These are phyloP conservation scores for Paradendryphiella salina DNA, from an alignment of 2,329 filamentous ascomycete species.

Conservation along the genomic window DNA sequence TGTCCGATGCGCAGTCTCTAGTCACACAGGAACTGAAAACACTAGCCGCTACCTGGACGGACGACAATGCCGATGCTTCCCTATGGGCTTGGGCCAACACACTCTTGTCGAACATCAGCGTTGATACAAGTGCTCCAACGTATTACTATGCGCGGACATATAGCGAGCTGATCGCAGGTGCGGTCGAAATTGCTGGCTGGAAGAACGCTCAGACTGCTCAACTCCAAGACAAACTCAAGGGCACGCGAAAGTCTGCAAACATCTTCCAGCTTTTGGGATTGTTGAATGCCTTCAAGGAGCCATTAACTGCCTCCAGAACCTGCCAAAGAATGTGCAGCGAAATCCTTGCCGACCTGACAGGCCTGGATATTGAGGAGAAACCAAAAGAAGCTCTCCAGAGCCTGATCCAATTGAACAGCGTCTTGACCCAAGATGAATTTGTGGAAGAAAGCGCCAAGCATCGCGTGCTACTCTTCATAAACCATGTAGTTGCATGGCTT, in stretches of 20 bases:
- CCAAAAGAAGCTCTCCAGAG: conserved; percentile 52
- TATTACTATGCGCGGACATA: conserved; percentile 52
- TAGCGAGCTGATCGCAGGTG: conserved; percentile 43
- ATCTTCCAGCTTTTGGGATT: conserved; percentile 53
- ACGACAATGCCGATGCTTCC: conserved; percentile 19
- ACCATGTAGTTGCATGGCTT: conserved; percentile 74
- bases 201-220: conserved; percentile 40
- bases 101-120: conserved; percentile 29
- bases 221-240: conserved; percentile 45
- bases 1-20: conserved; percentile 55
- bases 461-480: conserved; percentile 79
- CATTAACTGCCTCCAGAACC: conserved; percentile 53
- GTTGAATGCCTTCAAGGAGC: conserved; percentile 54
- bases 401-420: conserved; percentile 58
- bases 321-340: conserved; percentile 62
- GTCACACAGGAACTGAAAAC: conserved; percentile 50
- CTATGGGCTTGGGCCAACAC: conserved; percentile 33
- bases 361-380: conserved; percentile 52
- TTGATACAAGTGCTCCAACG: conserved; percentile 28
- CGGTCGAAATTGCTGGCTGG: conserved; percentile 50
- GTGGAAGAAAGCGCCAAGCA: conserved; percentile 59
- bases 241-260: conserved; percentile 43
- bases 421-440: conserved; percentile 56
- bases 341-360: conserved; percentile 62
- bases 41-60: conserved; percentile 19